Conservation (phyloP, 2,329 filamentous ascomycete species). For the Plectosphaerella cucumerina region DNA sequence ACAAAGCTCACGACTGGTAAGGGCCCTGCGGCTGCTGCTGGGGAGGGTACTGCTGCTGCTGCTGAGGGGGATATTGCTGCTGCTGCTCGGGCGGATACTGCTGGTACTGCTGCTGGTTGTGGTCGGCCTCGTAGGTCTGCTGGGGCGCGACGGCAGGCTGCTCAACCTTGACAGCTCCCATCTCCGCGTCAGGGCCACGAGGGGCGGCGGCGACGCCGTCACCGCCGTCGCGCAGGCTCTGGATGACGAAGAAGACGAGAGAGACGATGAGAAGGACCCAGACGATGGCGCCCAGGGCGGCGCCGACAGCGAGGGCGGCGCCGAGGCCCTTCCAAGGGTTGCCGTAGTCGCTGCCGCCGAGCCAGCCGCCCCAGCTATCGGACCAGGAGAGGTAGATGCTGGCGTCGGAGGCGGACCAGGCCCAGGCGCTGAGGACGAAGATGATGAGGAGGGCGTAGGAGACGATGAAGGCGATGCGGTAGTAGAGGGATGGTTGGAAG, state of each 20-base stretch:
- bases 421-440: slow-evolving; percentile 40
- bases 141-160: not conserved
- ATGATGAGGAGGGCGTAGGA: slow-evolving; percentile 31
- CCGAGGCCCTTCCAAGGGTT: slow-evolving; percentile 13
- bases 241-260: slow-evolving; percentile 51
- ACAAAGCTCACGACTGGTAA: too few species aligned
- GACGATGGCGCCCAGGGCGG: slow-evolving; percentile 34
- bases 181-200: not conserved
- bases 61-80: not conserved
- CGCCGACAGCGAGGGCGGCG: slow-evolving; percentile 30
- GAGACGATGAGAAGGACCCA: slow-evolving; percentile 36
- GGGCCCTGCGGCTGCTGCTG: not conserved
- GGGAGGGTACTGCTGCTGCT: not conserved
- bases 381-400: slow-evolving; percentile 15
- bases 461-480: slow-evolving; percentile 30
- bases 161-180: slow-evolving; percentile 1
- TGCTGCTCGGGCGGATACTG: slow-evolving; percentile 1
- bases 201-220: slow-evolving; percentile 19
- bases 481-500: slow-evolving; percentile 30
- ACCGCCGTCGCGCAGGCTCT: slow-evolving; percentile 17
- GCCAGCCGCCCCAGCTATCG: slow-evolving; percentile 15
- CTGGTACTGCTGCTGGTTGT: not conserved
- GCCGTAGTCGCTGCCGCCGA: slow-evolving; percentile 12
- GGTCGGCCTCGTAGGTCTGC: not conserved
- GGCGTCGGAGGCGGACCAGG: slow-evolving; percentile 34